A percentile compares a stretch with the other conserved stretches of the same genome.
Conservation (phyloP, 2,329 filamentous ascomycete genomes). For the Hypoxylon sp. region DNA sequence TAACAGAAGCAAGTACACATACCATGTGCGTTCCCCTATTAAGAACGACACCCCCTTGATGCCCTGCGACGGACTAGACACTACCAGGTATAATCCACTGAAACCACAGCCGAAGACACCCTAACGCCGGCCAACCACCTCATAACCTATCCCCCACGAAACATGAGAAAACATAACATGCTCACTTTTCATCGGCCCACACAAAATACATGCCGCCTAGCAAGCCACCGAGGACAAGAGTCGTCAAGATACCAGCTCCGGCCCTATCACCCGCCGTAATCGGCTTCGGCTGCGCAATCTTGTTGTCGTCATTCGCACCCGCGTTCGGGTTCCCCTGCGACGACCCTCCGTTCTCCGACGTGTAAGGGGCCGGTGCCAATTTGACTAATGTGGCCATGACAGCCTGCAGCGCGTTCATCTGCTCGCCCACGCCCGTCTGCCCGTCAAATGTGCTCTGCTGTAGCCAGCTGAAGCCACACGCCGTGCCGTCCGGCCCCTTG, state of each 20-base stretch:
- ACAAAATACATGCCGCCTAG: constrained; percentile 34
- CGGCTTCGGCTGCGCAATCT: constrained; percentile 39
- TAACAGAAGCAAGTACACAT: not conserved
- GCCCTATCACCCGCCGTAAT: constrained; percentile 50
- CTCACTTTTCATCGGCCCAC: constrained; percentile 25
- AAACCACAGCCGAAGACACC: constrained; percentile 3
- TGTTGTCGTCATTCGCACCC: constrained; percentile 41
- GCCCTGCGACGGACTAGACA: constrained; percentile 1
- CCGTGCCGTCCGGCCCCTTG: constrained; percentile 38
- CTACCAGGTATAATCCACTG: constrained; percentile 11
- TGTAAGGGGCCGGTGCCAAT: constrained; percentile 33
- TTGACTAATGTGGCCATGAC: constrained; percentile 61
- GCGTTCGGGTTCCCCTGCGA: constrained; percentile 47
- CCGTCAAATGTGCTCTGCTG: constrained; percentile 60
- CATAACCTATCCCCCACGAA: not conserved
- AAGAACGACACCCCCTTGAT: not conserved
- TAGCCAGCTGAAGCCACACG: constrained; percentile 67
- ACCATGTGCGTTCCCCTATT: not conserved
- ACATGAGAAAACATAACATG: not conserved
- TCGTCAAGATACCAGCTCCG: constrained; percentile 49
- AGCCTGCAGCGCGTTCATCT: constrained; percentile 66
- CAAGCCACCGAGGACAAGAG: constrained; percentile 39
- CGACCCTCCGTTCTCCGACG: constrained; percentile 44
- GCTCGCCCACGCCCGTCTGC: constrained; percentile 65
- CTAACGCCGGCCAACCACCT: constrained; percentile 1